Evolutionary conservation across 2,329 filamentous ascomycete species (phyloP), one percentile per base, ranked within the genome.

Genomic region (Pseudohalonectria lignicola): DNA sequence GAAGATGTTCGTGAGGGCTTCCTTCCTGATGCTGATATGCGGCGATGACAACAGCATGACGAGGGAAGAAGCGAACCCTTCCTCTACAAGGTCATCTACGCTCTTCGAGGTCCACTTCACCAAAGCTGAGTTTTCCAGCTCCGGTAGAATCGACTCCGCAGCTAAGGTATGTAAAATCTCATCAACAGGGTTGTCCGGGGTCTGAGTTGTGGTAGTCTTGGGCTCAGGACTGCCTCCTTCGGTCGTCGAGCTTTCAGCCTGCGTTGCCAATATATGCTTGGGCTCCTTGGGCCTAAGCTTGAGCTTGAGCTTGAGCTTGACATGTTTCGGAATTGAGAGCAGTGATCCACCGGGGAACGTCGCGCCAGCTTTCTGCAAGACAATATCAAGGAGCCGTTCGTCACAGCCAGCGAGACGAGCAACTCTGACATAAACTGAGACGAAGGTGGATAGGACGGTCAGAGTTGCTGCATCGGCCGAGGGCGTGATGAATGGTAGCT

Each of bases 21-120:
- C 86, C 43, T 80, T 77, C 36, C 88, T 76, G 46, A 94, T 82
- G 54, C 83, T 81, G 26, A 68, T 64, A 50, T 92, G 77, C 34
- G 77, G 62, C 0, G 87, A 94, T 39, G 76, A 81, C 10, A 95
- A 68, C 48, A 90, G 82, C 25, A 81, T 67, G 34, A 94, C 68
- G 21, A 96, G 63, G 3, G 76, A 71, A 12, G 72, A 67, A 17
- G 85, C 69, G 49, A 84, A 73, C 6, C 82, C 83, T 45, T 92
- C 83, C 49, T 92, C 85, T 8, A 93, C 66, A 1, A 86, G 74
- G 50, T 88, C 79, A 31, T 88, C 82, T 0, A 85, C 64, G 23
- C 85, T 80, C 52, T 93, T 90, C 44, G 76, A 71, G 31, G 74
- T 68, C 86, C 86, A 94, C 51, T 66, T 75, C 5, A 65, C 54